Conservation (phyloP, 768 basidiomycete species). For the Panaeolus cyanescens region DNA sequence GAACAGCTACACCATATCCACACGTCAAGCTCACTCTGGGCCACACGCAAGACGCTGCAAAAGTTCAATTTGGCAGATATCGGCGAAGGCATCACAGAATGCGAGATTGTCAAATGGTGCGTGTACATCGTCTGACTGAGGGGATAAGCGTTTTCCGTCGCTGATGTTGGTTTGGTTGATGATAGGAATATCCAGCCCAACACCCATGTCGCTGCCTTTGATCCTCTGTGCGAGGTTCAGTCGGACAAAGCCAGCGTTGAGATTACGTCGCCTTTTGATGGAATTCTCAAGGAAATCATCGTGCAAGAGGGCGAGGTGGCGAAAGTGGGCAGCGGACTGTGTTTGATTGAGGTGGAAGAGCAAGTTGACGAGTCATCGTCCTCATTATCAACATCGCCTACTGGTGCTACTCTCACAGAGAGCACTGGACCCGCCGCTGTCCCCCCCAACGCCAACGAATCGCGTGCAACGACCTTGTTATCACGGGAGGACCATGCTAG, state of each 20-base stretch:
- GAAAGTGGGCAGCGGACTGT: conserved; percentile 79
- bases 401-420: conserved; percentile 20
- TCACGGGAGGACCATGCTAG: neutral
- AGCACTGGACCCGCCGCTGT: too few relatives aligned
- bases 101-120: conserved; percentile 86
- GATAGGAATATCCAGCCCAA: conserved; percentile 64
- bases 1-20: neutral
- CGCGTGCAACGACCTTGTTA: neutral
- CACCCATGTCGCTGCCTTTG: conserved; percentile 60
- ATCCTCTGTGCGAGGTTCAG: conserved; percentile 81
- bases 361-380: conserved; percentile 31
- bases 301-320: conserved; percentile 83
- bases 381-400: too few relatives aligned
- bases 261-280: conserved; percentile 86
- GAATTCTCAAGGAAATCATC: conserved; percentile 68
- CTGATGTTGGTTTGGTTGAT: neutral
- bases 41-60: conserved; percentile 41
- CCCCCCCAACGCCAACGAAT: neutral
- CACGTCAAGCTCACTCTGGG: conserved; percentile 2
- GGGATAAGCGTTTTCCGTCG: neutral
- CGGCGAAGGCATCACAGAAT: conserved; percentile 90
- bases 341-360: conserved; percentile 79
- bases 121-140: conserved; percentile 35
- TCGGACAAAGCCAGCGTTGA: conserved; percentile 91
- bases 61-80: conserved; percentile 83